Percentiles rank a stretch among this genome's conserved stretches.
Conservation (phyloP, 106 monocot species). For the Phalaenopsis aphrodite region DNA sequence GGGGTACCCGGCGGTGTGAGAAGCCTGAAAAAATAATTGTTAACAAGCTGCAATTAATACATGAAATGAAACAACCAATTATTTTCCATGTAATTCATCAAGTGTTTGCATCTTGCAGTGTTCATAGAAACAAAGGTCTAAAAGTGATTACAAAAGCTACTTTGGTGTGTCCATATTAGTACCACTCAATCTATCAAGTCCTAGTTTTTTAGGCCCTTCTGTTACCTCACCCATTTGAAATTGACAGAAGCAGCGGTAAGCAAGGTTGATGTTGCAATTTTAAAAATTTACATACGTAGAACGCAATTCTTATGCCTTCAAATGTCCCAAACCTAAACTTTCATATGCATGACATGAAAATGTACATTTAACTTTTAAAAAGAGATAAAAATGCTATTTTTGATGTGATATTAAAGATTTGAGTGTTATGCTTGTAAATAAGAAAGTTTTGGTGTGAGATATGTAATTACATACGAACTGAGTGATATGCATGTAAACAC, state of each 20-base stretch:
- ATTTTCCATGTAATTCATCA: background rate
- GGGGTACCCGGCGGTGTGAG: slow-evolving; percentile 81
- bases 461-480: too few relatives aligned
- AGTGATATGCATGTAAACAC: too few relatives aligned
- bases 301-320: too few relatives aligned
- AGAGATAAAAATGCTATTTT: too few relatives aligned
- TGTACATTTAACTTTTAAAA: too few relatives aligned
- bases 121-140: background rate
- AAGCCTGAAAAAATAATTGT: slow-evolving; percentile 45
- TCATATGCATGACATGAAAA: too few relatives aligned
- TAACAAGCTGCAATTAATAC: slow-evolving; percentile 1
- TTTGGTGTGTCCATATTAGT: background rate
- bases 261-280: background rate
- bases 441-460: too few relatives aligned
- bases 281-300: background rate
- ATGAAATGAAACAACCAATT: background rate
- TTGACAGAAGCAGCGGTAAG: background rate
- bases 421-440: too few relatives aligned
- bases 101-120: background rate
- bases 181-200: background rate
- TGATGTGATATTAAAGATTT: too few relatives aligned
- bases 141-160: too few relatives aligned
- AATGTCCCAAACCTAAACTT: too few relatives aligned
- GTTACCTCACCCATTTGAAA: background rate
- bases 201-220: background rate